Evolutionary conservation across 352 stramenopile species (phyloP).

Genomic region (Globisporangium nodosum): DNA sequence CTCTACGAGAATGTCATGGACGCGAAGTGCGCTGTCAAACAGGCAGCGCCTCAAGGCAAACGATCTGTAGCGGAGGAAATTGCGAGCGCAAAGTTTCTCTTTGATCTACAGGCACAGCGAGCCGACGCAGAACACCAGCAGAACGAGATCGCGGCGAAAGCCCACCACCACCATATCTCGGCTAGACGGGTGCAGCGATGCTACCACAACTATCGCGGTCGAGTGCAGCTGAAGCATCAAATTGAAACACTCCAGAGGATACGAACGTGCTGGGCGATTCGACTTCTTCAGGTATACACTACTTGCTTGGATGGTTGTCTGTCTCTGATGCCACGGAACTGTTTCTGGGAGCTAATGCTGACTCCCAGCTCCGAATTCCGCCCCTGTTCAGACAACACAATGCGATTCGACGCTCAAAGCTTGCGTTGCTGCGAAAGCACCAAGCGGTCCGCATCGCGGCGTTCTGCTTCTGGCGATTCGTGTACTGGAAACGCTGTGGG

Average conservation of each 20-base stretch:
- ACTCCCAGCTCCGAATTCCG: constrained; percentile 10
- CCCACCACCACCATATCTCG: constrained; percentile 2
- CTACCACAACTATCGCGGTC: constrained; percentile 5
- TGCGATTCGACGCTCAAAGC: constrained; percentile 1
- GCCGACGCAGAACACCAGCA: constrained; percentile 5
- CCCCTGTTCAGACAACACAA: constrained; percentile 7
- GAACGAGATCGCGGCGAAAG: constrained; percentile 4
- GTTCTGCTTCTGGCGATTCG: constrained; percentile 35
- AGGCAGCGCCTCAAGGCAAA: not conserved
- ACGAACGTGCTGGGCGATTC: not conserved
- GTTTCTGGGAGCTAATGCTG: not conserved
- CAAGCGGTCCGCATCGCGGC: constrained; percentile 20
- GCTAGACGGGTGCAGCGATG: constrained; percentile 1
- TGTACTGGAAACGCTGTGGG: constrained; percentile 23
- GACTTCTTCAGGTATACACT: constrained; percentile 8
- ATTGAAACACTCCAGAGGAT: constrained; percentile 4
- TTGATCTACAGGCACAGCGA: constrained; percentile 5
- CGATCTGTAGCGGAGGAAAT: not conserved
- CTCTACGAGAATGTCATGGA: constrained; percentile 35
- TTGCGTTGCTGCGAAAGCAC: constrained; percentile 11
- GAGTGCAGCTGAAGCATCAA: not conserved
- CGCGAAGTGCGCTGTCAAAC: constrained; percentile 7
- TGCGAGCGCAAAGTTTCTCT: constrained; percentile 7
- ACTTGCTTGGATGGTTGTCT: not conserved
- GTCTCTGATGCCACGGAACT: not conserved